Evolutionary conservation across 2,329 filamentous ascomycete genomes (phyloP).

Genomic region (Aspergillus hortae): DNA sequence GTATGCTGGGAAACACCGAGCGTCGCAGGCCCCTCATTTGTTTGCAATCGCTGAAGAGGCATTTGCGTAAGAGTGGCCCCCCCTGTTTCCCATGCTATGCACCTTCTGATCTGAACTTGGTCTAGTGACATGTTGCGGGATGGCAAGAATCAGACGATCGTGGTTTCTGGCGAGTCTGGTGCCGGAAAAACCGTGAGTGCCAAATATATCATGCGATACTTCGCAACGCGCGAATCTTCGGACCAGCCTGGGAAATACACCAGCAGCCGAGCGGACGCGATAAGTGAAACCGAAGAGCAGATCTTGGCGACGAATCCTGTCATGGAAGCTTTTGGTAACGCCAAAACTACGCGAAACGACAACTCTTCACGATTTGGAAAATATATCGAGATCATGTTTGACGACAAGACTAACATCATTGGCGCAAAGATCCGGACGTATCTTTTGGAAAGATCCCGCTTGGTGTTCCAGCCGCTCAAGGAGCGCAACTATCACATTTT

Average conservation of each 20-base stretch:
- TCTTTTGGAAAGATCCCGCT: conserved; percentile 85
- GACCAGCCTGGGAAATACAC: conserved; percentile 75
- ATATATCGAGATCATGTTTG: conserved; percentile 99
- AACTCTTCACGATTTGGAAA: conserved; percentile 99
- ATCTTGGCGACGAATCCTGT: conserved; percentile 98
- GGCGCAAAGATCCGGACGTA: conserved; percentile 97
- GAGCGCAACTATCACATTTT: conserved; percentile 99
- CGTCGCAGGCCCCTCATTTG: conserved; percentile 93
- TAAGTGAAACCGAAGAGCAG: conserved; percentile 98
- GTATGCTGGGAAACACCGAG: conserved; percentile 93
- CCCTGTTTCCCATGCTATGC: background rate
- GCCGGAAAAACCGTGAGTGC: conserved; percentile 98
- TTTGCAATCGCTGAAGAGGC: conserved; percentile 99
- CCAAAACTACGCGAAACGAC: conserved; percentile 98
- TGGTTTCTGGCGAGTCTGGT: conserved; percentile 98
- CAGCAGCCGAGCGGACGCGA: conserved; percentile 71
- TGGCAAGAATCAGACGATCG: conserved; percentile 93
- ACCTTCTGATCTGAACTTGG: conserved; percentile 34
- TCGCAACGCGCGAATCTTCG: conserved; percentile 92
- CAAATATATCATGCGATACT: conserved; percentile 99
- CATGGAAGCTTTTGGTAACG: conserved; percentile 99
- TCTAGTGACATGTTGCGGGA: conserved; percentile 92
- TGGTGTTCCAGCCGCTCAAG: conserved; percentile 96
- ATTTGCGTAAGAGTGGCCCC: conserved; percentile 70
- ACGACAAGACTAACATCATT: conserved; percentile 91